Evolutionary conservation across 805 yeast genomes (phyloP).

Genomic region (Teunomyces pallodes): DNA sequence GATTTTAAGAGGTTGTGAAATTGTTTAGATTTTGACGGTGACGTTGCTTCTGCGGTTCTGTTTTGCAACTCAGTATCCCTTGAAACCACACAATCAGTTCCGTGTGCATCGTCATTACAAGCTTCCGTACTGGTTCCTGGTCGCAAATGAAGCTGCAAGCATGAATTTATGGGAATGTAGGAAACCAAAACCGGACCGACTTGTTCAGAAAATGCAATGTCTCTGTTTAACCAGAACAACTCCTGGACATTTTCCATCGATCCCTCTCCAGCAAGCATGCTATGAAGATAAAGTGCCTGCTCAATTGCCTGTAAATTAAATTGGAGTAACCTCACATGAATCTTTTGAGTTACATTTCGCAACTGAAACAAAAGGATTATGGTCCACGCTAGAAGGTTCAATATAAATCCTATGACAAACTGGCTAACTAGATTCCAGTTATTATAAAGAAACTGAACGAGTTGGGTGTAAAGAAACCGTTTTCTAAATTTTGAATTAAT

Average conservation of each 20-base stretch:
- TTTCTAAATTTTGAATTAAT: neutral
- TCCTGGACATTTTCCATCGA: neutral
- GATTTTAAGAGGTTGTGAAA: neutral
- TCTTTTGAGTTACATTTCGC: neutral
- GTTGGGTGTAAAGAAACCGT: neutral
- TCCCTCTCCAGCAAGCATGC: neutral
- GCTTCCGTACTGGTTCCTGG: neutral
- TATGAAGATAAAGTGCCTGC: neutral
- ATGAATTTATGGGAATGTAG: constrained; percentile 1
- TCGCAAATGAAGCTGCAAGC: neutral
- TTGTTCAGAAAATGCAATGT: neutral
- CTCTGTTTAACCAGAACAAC: neutral
- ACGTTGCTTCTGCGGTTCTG: neutral
- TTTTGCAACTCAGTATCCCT: neutral
- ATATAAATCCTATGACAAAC: neutral
- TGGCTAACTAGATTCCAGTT: neutral
- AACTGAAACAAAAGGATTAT: constrained; percentile 2
- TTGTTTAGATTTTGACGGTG: neutral
- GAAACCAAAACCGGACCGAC: neutral
- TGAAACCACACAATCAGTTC: neutral
- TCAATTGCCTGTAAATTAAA: constrained; percentile 1
- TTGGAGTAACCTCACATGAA: neutral
- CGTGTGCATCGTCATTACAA: neutral
- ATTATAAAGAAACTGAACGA: neutral
- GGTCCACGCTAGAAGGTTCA: neutral